A percentile compares a stretch with the other conserved stretches of the same genome.
phyloP scores from a whole-genome alignment of 2,329 filamentous ascomycete species.

The Hypoxylon sp. region DNA sequence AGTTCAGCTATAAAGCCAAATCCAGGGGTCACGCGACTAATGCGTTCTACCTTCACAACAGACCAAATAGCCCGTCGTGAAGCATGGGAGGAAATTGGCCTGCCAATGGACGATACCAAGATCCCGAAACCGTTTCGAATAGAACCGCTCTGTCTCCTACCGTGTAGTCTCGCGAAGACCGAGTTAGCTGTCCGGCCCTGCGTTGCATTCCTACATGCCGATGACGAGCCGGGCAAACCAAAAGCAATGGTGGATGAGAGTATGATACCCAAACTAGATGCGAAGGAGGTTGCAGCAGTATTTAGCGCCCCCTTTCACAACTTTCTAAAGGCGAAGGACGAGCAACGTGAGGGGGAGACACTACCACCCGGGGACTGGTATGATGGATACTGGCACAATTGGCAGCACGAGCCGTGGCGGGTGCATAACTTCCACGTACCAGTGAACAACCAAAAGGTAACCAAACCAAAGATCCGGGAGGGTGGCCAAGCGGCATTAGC shows the following conservation, averaged over 20 bases:
- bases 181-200: conserved; percentile 79
- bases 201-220: conserved; percentile 78
- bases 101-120: conserved; percentile 74
- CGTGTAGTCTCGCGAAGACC: conserved; percentile 76
- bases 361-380: conserved; percentile 77
- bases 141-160: conserved; percentile 87
- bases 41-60: conserved; percentile 36
- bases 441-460: conserved; percentile 73
- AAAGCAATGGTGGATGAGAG: conserved; percentile 68
- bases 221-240: conserved; percentile 49
- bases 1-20: conserved; percentile 32
- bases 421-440: conserved; percentile 95
- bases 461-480: conserved; percentile 58
- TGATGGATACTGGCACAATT: conserved; percentile 80
- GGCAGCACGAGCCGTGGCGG: conserved; percentile 80
- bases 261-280: conserved; percentile 83
- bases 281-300: conserved; percentile 90
- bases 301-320: conserved; percentile 90
- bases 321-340: conserved; percentile 73
- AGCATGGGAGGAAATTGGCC: conserved; percentile 91
- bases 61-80: conserved; percentile 89
- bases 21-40: conserved; percentile 6
- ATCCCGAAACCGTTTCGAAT: conserved; percentile 82
- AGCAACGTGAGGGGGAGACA: conserved; percentile 53
- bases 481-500: conserved; percentile 40